Percentiles rank a stretch among this genome's conserved stretches.
Evolutionary conservation across 2,329 filamentous ascomycete genomes (phyloP).

Genomic region (Neurospora crassa): DNA sequence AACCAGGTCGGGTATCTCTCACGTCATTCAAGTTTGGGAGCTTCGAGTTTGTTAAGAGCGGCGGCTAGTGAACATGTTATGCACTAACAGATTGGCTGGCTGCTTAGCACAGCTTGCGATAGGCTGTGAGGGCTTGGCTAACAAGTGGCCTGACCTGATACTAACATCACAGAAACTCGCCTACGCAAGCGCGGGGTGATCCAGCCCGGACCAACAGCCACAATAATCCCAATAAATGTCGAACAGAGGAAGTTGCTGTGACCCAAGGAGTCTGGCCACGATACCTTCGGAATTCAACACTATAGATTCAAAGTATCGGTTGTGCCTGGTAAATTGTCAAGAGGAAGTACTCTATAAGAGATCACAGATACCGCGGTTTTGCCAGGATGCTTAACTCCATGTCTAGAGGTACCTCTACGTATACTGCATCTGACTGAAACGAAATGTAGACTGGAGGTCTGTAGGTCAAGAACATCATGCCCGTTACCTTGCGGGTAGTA

Average conservation of each 20-base stretch:
- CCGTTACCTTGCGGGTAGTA: not conserved
- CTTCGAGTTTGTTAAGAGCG: not conserved
- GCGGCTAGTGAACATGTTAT: not conserved
- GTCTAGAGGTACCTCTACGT: too few species aligned
- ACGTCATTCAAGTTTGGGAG: not conserved
- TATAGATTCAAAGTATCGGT: not conserved
- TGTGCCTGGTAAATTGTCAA: not conserved
- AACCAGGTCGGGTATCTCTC: not conserved
- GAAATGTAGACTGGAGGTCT: not conserved
- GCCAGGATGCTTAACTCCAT: not conserved
- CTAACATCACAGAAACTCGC: not conserved
- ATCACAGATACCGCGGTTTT: not conserved
- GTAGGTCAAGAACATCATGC: not conserved
- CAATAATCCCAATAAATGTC: not conserved
- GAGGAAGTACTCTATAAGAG: not conserved
- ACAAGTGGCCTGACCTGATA: not conserved
- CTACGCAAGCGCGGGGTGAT: not conserved
- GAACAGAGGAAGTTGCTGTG: not conserved
- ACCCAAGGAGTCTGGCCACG: not conserved
- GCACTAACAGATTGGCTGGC: not conserved
- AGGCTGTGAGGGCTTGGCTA: not conserved
- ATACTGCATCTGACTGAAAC: not conserved
- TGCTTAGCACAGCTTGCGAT: not conserved
- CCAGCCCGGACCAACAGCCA: not conserved
- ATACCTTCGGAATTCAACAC: too few species aligned